Evolutionary conservation across 2,329 filamentous ascomycete genomes (phyloP).

Genomic region (Rutstroemia sydowiana): DNA sequence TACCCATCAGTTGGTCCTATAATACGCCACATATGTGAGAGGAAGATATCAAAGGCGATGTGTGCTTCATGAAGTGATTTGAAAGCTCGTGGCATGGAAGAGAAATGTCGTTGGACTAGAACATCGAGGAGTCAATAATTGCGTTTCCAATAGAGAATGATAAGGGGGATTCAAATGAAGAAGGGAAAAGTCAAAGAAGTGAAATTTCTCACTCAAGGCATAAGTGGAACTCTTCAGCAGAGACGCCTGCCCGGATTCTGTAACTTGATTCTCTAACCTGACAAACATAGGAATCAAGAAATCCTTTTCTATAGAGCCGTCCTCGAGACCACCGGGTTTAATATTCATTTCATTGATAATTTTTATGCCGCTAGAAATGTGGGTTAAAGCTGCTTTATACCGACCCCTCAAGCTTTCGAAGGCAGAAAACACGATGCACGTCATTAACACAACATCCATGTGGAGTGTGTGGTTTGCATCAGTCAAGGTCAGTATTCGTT

Average conservation of each 20-base stretch:
- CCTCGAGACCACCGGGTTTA: background rate
- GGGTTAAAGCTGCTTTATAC: background rate
- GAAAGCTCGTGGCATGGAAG: background rate
- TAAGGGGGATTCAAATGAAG: no score
- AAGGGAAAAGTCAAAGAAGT: no score
- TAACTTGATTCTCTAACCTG: conserved; percentile 1
- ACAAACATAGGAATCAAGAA: conserved; percentile 4
- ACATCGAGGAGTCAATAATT: no score
- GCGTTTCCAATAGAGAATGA: no score
- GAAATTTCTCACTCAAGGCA: no score
- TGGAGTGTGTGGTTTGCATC: background rate
- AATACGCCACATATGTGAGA: background rate
- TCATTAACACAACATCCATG: background rate
- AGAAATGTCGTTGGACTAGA: background rate
- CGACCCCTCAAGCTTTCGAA: conserved; percentile 1
- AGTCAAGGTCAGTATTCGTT: background rate
- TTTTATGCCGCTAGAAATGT: conserved; percentile 3
- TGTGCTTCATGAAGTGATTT: conserved; percentile 1
- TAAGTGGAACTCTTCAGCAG: background rate
- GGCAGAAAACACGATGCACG: background rate
- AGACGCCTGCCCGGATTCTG: background rate
- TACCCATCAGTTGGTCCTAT: background rate
- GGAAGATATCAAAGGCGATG: background rate
- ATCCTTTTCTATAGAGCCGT: background rate
- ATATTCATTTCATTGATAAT: background rate